Conservation (phyloP, 106 monocot species). For the Phalaenopsis aphrodite region DNA sequence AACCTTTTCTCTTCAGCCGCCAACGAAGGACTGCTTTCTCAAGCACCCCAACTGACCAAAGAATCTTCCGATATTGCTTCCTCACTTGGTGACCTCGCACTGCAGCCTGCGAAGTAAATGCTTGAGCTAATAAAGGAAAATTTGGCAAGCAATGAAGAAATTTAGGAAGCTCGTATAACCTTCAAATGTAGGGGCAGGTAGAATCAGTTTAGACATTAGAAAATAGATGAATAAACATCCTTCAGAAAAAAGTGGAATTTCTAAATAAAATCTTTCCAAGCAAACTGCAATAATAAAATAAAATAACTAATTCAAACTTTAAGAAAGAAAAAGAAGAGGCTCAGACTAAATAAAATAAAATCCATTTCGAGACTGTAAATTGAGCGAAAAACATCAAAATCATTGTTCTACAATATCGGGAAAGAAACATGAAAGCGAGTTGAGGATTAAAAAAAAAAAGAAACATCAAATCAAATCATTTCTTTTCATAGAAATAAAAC, state of each 20-base stretch:
- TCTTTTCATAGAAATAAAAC: neutral
- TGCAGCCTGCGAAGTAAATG: conserved; percentile 36
- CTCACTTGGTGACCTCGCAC: conserved; percentile 73
- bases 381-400: neutral
- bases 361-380: neutral
- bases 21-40: conserved; percentile 92
- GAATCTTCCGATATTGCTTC: conserved; percentile 62
- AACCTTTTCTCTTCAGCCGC: conserved; percentile 76
- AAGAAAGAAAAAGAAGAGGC: too few species aligned
- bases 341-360: neutral
- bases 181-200: neutral
- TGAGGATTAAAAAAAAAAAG: neutral
- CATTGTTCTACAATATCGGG: neutral
- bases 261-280: neutral
- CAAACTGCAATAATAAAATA: neutral
- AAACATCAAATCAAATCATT: neutral
- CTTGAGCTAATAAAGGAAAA: neutral
- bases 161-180: neutral
- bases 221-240: neutral
- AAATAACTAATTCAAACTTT: neutral
- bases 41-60: conserved; percentile 92
- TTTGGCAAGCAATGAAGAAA: neutral
- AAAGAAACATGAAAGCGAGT: neutral
- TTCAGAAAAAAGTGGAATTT: neutral
- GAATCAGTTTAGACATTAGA: neutral